Conservation (phyloP, 192 early-diverging fungal species). For the Backusella liffmaniae region DNA sequence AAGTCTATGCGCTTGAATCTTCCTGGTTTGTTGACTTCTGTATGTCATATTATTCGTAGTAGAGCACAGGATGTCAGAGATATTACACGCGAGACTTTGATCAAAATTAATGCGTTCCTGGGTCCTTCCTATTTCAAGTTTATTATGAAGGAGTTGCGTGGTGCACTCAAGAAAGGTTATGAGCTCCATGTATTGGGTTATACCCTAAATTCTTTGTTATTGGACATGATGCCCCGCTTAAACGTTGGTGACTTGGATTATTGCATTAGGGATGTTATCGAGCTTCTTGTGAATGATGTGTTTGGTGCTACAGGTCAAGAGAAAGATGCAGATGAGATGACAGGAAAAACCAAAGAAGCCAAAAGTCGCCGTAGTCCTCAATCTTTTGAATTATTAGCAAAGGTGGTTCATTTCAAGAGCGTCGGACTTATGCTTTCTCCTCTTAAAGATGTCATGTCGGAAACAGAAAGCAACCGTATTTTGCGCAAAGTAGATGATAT, state of each 20-base stretch:
- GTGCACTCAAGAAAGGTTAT: conserved; percentile 79
- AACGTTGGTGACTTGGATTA: conserved; percentile 76
- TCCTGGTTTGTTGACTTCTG: conserved; percentile 80
- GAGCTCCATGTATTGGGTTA: conserved; percentile 95
- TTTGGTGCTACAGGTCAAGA: conserved; percentile 91
- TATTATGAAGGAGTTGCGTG: conserved; percentile 81
- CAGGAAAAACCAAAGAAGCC: conserved; percentile 88
- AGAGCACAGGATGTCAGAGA: conserved; percentile 85
- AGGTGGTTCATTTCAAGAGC: conserved; percentile 64
- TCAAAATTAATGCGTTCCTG: conserved; percentile 82
- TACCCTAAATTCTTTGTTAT: conserved; percentile 85
- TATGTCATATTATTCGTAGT: conserved; percentile 86
- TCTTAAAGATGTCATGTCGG: conserved; percentile 82
- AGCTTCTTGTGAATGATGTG: conserved; percentile 83
- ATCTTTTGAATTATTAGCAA: conserved; percentile 82
- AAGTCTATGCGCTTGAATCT: conserved; percentile 76
- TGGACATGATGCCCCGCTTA: conserved; percentile 56
- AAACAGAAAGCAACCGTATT: conserved; percentile 78
- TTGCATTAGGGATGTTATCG: conserved; percentile 67
- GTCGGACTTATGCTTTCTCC: conserved; percentile 76
- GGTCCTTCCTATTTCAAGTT: conserved; percentile 85
- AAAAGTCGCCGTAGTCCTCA: conserved; percentile 82
- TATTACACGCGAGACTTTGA: conserved; percentile 79
- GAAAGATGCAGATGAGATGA: conserved; percentile 87
- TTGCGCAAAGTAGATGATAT: conserved; percentile 78